These are phyloP conservation scores for Pycnococcus provasolii DNA, from an alignment of 139 green algal genomes.

Conservation along the genomic window DNA sequence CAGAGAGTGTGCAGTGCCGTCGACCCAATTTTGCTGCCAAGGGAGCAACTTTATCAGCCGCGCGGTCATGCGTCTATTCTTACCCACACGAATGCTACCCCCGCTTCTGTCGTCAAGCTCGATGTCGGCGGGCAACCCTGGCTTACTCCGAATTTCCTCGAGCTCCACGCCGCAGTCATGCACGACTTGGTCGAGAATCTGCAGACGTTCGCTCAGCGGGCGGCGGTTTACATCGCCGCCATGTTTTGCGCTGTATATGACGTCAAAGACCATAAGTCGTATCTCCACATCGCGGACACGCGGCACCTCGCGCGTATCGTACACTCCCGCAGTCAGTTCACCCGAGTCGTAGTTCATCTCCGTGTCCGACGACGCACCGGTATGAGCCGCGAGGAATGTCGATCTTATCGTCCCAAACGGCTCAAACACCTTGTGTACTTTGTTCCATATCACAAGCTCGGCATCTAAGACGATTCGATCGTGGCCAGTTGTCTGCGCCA, in stretches of 20 bases:
- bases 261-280: slow-evolving; percentile 54
- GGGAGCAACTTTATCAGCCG: slow-evolving; percentile 8
- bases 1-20: neutral
- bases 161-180: neutral
- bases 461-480: slow-evolving; percentile 5
- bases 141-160: neutral
- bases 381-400: too few relatives aligned
- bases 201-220: slow-evolving; percentile 36
- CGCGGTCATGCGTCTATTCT: slow-evolving; percentile 17
- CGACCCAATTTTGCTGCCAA: neutral
- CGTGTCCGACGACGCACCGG: too few relatives aligned
- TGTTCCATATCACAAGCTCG: slow-evolving; percentile 25
- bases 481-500: too few relatives aligned
- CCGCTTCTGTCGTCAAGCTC: slow-evolving; percentile 33
- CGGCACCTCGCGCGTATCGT: too few relatives aligned
- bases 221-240: slow-evolving; percentile 25
- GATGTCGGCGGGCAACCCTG: neutral
- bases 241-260: slow-evolving; percentile 48
- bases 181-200: slow-evolving; percentile 15
- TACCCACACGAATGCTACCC: slow-evolving; percentile 21
- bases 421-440: slow-evolving; percentile 6
- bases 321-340: too few relatives aligned
- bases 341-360: too few relatives aligned
- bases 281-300: too few relatives aligned
- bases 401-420: slow-evolving; percentile 20